phyloP scores from a whole-genome alignment of 192 early-diverging fungal species.

The Coemansia sp. region DNA sequence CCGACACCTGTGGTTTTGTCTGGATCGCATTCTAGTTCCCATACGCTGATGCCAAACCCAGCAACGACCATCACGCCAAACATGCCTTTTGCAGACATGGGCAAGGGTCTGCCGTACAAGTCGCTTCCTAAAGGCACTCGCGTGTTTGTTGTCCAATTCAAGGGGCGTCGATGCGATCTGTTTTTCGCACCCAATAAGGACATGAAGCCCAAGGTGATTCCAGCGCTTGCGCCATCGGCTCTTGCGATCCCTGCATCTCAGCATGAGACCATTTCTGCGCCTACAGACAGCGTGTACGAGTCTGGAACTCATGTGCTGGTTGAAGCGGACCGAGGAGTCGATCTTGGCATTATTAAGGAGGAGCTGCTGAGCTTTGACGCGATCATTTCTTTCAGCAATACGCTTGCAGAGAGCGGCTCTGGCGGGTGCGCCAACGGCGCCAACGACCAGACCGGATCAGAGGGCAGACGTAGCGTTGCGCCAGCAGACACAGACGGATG shows the following conservation, averaged over 20 bases:
- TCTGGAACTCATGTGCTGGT: slow-evolving; percentile 39
- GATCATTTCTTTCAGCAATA: slow-evolving; percentile 22
- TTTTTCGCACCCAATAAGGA: slow-evolving; percentile 37
- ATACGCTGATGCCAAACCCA: slow-evolving; percentile 45
- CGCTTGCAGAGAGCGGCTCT: slow-evolving; percentile 6
- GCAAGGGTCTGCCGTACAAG: slow-evolving; percentile 39
- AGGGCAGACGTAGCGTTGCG: slow-evolving; percentile 18
- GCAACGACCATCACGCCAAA: slow-evolving; percentile 48
- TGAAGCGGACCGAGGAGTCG: slow-evolving; percentile 52
- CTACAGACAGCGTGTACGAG: slow-evolving; percentile 9
- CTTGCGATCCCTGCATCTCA: background rate
- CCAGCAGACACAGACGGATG: slow-evolving; percentile 6
- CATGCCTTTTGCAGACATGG: slow-evolving; percentile 56
- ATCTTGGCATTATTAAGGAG: slow-evolving; percentile 44
- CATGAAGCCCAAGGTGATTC: slow-evolving; percentile 28
- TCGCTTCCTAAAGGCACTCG: slow-evolving; percentile 38
- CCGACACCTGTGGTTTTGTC: slow-evolving; percentile 9
- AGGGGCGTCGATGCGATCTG: slow-evolving; percentile 42
- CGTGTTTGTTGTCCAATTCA: slow-evolving; percentile 54
- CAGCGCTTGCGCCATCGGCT: slow-evolving; percentile 23
- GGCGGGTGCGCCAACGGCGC: background rate
- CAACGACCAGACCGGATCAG: slow-evolving; percentile 1
- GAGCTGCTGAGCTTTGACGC: slow-evolving; percentile 27
- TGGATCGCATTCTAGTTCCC: slow-evolving; percentile 9
- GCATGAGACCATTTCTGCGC: slow-evolving; percentile 1